Conservation (phyloP, 2,329 filamentous ascomycete genomes). For the Fusarium heterosporum region DNA sequence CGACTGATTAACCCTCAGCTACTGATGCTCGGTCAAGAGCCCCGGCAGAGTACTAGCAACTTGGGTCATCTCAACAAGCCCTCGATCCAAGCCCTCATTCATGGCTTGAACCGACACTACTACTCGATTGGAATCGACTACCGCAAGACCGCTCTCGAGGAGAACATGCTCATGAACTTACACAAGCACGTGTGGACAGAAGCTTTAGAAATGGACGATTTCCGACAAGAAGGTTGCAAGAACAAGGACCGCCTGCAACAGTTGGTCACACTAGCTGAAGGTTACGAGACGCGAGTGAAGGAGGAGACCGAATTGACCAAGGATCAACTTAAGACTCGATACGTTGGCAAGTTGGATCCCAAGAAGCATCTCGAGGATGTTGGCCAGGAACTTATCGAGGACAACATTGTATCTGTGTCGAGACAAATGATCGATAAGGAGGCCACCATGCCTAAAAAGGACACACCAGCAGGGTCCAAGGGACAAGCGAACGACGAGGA, state of each 20-base stretch:
- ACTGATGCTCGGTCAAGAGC: slow-evolving; percentile 97
- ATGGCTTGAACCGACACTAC: slow-evolving; percentile 98
- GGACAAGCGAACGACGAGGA: slow-evolving; percentile 66
- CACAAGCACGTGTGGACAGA: slow-evolving; percentile 99
- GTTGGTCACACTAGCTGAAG: slow-evolving; percentile 89
- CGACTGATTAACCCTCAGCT: slow-evolving; percentile 98
- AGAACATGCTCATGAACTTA: slow-evolving; percentile 99
- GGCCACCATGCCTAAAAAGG: slow-evolving; percentile 86
- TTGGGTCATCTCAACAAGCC: slow-evolving; percentile 98
- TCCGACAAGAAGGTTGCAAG: slow-evolving; percentile 82
- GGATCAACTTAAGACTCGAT: slow-evolving; percentile 98
- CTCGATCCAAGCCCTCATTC: slow-evolving; percentile 98
- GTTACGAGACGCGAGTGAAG: slow-evolving; percentile 98
- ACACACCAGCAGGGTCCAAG: slow-evolving; percentile 60
- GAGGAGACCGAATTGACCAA: slow-evolving; percentile 98
- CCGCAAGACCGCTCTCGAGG: slow-evolving; percentile 94
- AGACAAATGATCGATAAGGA: slow-evolving; percentile 99
- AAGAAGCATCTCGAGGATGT: slow-evolving; percentile 99
- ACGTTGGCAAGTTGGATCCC: slow-evolving; percentile 97
- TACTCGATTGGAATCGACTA: slow-evolving; percentile 99
- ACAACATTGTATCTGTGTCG: slow-evolving; percentile 99
- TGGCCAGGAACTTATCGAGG: slow-evolving; percentile 95
- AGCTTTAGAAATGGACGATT: slow-evolving; percentile 96
- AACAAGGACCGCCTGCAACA: slow-evolving; percentile 91
- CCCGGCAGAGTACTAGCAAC: slow-evolving; percentile 97